Percentiles rank a stretch among this genome's conserved stretches.
phyloP scores from a whole-genome alignment of 2,329 filamentous ascomycete genomes.

The Phialophora verrucosa region DNA sequence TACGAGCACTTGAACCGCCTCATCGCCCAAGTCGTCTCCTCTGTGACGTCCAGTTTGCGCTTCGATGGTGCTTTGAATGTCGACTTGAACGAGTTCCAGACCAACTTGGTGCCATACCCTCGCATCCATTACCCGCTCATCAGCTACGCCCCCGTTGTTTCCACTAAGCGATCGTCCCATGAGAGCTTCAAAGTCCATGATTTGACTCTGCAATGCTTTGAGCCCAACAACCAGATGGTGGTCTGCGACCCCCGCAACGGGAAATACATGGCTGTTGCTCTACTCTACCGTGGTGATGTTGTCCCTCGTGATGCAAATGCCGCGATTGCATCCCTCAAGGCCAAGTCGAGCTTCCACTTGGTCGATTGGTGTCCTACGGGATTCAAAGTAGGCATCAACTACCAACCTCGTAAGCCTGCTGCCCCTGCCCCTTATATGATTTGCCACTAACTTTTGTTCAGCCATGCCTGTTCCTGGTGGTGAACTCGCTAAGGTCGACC shows the following conservation, averaged over 20 bases:
- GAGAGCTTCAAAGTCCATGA: conserved; percentile 88
- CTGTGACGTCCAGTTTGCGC: conserved; percentile 68
- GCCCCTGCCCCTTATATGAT: background rate
- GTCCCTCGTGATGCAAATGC: conserved; percentile 66
- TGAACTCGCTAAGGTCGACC: conserved; percentile 61
- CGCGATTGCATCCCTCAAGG: conserved; percentile 67
- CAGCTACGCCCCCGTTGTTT: conserved; percentile 68
- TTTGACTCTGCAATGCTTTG: conserved; percentile 69
- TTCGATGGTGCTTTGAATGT: conserved; percentile 72
- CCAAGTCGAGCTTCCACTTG: conserved; percentile 68
- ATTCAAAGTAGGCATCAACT: conserved; percentile 73
- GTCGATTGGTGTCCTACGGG: conserved; percentile 73
- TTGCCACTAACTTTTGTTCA: conserved; percentile 20
- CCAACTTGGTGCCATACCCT: conserved; percentile 71
- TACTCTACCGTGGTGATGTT: conserved; percentile 70
- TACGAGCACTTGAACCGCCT: conserved; percentile 70
- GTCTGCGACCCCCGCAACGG: conserved; percentile 70
- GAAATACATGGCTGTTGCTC: conserved; percentile 72
- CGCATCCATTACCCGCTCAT: conserved; percentile 72
- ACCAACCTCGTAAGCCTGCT: conserved; percentile 56
- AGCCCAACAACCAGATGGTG: conserved; percentile 73
- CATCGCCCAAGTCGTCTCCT: conserved; percentile 71
- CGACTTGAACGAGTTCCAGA: conserved; percentile 72
- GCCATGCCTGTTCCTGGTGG: conserved; percentile 58
- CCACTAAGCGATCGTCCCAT: conserved; percentile 75